phyloP scores from a whole-genome alignment of 768 basidiomycete species.

The Tylopilus sp. region DNA sequence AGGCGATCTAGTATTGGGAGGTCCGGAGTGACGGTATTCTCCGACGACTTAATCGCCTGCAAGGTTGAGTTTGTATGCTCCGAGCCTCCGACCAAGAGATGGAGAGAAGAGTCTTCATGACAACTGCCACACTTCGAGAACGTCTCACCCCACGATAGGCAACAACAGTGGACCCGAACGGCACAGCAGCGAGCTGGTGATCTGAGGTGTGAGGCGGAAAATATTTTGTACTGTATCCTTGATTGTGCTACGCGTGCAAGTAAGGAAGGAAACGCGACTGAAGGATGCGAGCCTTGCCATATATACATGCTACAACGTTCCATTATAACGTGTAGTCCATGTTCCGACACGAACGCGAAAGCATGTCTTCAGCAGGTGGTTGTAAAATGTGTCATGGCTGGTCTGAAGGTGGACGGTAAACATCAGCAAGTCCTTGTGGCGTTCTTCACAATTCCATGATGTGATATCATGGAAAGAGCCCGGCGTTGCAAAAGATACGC shows the following conservation, averaged over 20 bases:
- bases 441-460: neutral
- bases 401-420: neutral
- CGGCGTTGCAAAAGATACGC: constrained; percentile 10
- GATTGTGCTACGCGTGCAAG: constrained; percentile 6
- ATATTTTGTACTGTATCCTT: neutral
- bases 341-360: neutral
- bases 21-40: constrained; percentile 1
- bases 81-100: neutral
- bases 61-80: neutral
- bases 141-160: neutral
- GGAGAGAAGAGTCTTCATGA: neutral
- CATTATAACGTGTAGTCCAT: constrained; percentile 7
- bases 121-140: neutral
- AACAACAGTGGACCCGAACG: constrained; percentile 2
- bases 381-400: neutral
- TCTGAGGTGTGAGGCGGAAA: constrained; percentile 1
- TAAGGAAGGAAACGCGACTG: neutral
- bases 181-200: constrained; percentile 4
- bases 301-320: constrained; percentile 15
- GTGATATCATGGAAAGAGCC: neutral
- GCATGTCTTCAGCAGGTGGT: constrained; percentile 5
- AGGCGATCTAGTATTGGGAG: neutral
- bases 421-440: constrained; percentile 18
- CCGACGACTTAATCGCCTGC: neutral
- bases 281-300: neutral